Evolutionary conservation across 441 rosid genomes (phyloP).

Genomic region (Capsella rubella): DNA sequence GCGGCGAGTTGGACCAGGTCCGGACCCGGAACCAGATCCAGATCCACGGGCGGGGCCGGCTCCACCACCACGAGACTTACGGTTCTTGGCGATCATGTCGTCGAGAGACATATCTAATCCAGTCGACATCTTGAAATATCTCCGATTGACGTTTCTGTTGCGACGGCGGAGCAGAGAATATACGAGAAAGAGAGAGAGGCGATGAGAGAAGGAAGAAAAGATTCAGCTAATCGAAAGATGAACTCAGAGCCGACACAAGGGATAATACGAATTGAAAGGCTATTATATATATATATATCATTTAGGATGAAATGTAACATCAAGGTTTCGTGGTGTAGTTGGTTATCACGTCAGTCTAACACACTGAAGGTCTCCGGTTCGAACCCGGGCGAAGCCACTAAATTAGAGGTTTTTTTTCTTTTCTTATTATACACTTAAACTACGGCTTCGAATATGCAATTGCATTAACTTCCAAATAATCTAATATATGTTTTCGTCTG

Average conservation of each 20-base stretch:
- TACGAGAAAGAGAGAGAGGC: background rate
- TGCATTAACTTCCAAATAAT: no score
- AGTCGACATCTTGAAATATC: slow-evolving; percentile 59
- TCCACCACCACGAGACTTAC: slow-evolving; percentile 53
- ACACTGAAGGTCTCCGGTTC: slow-evolving; percentile 98
- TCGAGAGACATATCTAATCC: slow-evolving; percentile 96
- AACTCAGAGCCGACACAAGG: background rate
- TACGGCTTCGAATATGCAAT: no score
- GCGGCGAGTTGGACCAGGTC: slow-evolving; percentile 84
- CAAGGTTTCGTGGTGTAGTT: slow-evolving; percentile 89
- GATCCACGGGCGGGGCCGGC: slow-evolving; percentile 52
- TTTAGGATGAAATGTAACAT: no score
- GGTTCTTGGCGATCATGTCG: slow-evolving; percentile 83
- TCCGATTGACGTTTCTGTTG: slow-evolving; percentile 26
- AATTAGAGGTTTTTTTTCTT: no score
- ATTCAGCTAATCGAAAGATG: background rate
- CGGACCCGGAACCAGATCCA: slow-evolving; percentile 74
- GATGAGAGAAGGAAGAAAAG: background rate
- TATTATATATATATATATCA: no score
- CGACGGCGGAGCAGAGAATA: slow-evolving; percentile 15
- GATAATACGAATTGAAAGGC: background rate
- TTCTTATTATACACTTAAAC: no score
- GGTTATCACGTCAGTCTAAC: slow-evolving; percentile 99
- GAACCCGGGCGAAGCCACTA: slow-evolving; percentile 84
- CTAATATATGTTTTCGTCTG: no score